Conservation (phyloP, 345 rosid species). For the Aquilaria yunnanensis region DNA sequence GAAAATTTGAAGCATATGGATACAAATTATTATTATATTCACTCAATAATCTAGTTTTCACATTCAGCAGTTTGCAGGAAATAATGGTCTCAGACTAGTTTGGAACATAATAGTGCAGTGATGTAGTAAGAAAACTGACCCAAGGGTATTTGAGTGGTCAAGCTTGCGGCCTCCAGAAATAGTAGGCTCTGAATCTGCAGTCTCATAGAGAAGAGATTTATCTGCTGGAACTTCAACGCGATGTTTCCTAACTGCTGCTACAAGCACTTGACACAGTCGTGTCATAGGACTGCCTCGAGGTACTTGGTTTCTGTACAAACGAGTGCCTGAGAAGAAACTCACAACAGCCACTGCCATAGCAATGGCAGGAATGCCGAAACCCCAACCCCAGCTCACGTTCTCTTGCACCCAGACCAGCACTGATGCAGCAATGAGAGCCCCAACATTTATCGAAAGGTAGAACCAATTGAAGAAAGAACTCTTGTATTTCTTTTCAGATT, state of each 20-base stretch:
- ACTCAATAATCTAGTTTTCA: no score
- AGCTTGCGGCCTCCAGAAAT: conserved; percentile 19
- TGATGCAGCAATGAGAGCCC: conserved; percentile 17
- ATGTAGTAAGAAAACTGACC: background rate
- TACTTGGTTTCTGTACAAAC: conserved; percentile 12
- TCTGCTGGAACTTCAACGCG: conserved; percentile 10
- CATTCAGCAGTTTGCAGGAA: no score
- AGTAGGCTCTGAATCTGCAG: conserved; percentile 12
- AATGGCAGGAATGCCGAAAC: conserved; percentile 18
- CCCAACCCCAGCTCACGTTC: conserved; percentile 22
- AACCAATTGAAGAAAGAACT: conserved; percentile 16
- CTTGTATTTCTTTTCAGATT: conserved; percentile 14
- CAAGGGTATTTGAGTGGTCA: conserved; percentile 11
- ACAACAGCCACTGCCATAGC: conserved; percentile 19
- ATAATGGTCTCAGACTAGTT: no score
- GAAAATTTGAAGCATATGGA: no score
- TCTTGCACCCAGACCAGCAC: conserved; percentile 21
- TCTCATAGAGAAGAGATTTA: conserved; percentile 13
- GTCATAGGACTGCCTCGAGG: conserved; percentile 24
- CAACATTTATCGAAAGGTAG: conserved; percentile 15
- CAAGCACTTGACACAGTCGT: conserved; percentile 18
- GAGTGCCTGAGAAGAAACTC: conserved; percentile 17
- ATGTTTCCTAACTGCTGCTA: conserved; percentile 16
- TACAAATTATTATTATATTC: no score
- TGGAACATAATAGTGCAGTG: no score